phyloP scores from a whole-genome alignment of 805 yeast species.

The Candida tallmaniae region DNA sequence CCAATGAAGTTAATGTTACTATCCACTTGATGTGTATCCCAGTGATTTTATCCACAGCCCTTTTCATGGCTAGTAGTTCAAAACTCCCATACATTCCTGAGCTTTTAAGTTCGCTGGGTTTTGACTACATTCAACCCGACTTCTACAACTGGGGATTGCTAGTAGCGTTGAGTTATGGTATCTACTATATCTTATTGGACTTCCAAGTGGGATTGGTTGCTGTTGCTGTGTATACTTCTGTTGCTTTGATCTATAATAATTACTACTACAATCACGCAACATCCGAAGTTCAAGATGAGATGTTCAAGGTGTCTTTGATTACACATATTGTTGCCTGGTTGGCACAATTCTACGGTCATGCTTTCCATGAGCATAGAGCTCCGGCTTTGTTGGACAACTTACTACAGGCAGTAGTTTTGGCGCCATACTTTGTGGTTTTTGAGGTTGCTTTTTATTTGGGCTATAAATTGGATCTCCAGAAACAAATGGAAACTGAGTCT shows the following conservation, averaged over 20 bases:
- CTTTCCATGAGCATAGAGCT: conserved; percentile 68
- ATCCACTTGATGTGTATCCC: conserved; percentile 85
- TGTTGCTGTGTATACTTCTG: conserved; percentile 18
- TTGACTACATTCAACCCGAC: conserved; percentile 18
- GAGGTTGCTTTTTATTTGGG: conserved; percentile 75
- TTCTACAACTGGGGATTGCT: conserved; percentile 43
- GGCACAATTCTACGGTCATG: conserved; percentile 86
- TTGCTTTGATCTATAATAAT: conserved; percentile 18
- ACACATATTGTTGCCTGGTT: conserved; percentile 64
- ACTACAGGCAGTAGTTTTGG: conserved; percentile 80
- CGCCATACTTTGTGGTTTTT: conserved; percentile 84
- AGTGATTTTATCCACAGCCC: conserved; percentile 54
- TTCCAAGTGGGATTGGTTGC: conserved; percentile 33
- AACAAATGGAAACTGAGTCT: conserved; percentile 45
- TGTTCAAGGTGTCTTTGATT: conserved; percentile 24
- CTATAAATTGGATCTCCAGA: conserved; percentile 46
- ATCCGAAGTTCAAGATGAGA: conserved; percentile 14
- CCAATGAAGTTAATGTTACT: conserved; percentile 55
- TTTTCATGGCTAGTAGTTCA: conserved; percentile 33
- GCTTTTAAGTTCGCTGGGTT: conserved; percentile 7
- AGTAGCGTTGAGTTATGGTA: conserved; percentile 44
- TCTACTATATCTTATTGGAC: conserved; percentile 60
- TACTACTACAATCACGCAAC: conserved; percentile 15
- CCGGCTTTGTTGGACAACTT: conserved; percentile 87
- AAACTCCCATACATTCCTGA: background rate